phyloP scores from a whole-genome alignment of 2,329 filamentous ascomycete genomes.

The Diplodia corticola region DNA sequence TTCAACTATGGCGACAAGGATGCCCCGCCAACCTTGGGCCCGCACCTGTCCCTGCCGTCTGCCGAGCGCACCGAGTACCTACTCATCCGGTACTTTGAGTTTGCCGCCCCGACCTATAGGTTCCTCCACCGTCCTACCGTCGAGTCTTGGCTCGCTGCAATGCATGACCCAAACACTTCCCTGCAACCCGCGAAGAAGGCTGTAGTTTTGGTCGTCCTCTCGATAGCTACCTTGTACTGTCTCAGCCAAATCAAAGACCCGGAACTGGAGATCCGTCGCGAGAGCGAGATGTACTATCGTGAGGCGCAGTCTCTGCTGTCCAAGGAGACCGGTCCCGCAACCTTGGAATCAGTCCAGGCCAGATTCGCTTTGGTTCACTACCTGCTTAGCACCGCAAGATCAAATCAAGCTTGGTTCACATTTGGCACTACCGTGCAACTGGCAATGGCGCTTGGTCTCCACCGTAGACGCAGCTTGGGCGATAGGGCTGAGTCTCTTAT shows the following conservation, averaged over 20 bases:
- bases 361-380: slow-evolving; percentile 60
- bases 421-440: slow-evolving; percentile 61
- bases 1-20: slow-evolving; percentile 19
- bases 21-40: background rate
- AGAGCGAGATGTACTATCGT: slow-evolving; percentile 48
- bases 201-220: slow-evolving; percentile 39
- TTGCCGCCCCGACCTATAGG: slow-evolving; percentile 61
- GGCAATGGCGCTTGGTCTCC: slow-evolving; percentile 44
- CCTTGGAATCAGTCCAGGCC: slow-evolving; percentile 59
- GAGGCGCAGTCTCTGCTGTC: slow-evolving; percentile 47
- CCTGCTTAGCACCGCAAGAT: slow-evolving; percentile 58
- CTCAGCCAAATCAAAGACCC: background rate
- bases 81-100: slow-evolving; percentile 59
- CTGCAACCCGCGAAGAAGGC: slow-evolving; percentile 40
- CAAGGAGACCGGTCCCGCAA: slow-evolving; percentile 55
- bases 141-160: slow-evolving; percentile 45
- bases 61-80: slow-evolving; percentile 30
- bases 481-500: slow-evolving; percentile 29
- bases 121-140: slow-evolving; percentile 58
- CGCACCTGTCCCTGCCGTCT: background rate
- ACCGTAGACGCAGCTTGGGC: slow-evolving; percentile 18
- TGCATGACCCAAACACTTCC: slow-evolving; percentile 32
- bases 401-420: slow-evolving; percentile 62
- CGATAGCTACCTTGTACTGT: slow-evolving; percentile 46
- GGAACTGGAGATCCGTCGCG: slow-evolving; percentile 29